A percentile compares a stretch with the other conserved stretches of the same genome.
Conservation (phyloP, 192 early-diverging fungal species). For the Kappamyces sp. region DNA sequence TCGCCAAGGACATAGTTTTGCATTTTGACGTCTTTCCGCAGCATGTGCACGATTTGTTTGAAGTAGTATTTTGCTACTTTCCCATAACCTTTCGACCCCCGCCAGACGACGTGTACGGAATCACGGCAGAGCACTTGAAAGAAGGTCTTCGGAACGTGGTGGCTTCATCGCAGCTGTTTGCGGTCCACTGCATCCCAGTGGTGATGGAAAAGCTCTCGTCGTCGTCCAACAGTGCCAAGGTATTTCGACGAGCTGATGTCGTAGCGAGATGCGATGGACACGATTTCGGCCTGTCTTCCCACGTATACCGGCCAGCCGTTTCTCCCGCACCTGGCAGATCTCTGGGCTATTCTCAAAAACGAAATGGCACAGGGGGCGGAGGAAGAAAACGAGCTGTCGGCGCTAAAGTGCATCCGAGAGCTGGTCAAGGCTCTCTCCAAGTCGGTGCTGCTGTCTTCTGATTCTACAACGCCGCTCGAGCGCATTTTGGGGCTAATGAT, state of each 20-base stretch:
- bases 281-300: slow-evolving; percentile 68
- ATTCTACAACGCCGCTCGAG: slow-evolving; percentile 21
- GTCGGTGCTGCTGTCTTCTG: slow-evolving; percentile 20
- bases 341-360: slow-evolving; percentile 70
- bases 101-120: slow-evolving; percentile 89
- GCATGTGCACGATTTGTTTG: slow-evolving; percentile 80
- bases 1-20: slow-evolving; percentile 61
- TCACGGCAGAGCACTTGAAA: slow-evolving; percentile 91
- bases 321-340: slow-evolving; percentile 56
- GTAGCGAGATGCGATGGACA: slow-evolving; percentile 86
- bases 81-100: slow-evolving; percentile 98
- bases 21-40: slow-evolving; percentile 68
- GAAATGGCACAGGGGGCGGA: slow-evolving; percentile 77
- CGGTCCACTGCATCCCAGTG: slow-evolving; percentile 67
- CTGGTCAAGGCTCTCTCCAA: slow-evolving; percentile 59
- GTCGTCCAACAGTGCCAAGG: slow-evolving; percentile 80
- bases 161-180: slow-evolving; percentile 57
- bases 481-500: slow-evolving; percentile 26
- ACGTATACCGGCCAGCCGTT: slow-evolving; percentile 70
- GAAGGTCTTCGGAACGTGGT: slow-evolving; percentile 69
- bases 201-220: slow-evolving; percentile 89
- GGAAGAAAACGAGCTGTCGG: slow-evolving; percentile 58
- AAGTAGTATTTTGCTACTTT: slow-evolving; percentile 98
- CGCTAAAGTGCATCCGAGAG: slow-evolving; percentile 53
- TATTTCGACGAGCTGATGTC: slow-evolving; percentile 26